These are phyloP conservation scores for Vigna mungo DNA, from an alignment of 306 rosid species.

Conservation along the genomic window DNA sequence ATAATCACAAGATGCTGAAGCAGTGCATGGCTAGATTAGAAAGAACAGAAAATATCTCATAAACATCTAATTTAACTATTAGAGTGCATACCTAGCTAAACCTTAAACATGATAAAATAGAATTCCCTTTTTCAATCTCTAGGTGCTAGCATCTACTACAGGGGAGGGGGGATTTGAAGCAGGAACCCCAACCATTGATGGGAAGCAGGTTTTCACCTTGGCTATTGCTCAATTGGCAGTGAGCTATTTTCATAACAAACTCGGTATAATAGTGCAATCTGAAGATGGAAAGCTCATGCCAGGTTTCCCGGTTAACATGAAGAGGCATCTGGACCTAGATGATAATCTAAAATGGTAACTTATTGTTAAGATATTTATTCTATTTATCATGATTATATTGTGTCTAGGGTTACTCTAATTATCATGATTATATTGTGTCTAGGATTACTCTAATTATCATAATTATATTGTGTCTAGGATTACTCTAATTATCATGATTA, in stretches of 20 bases:
- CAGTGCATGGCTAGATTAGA: not conserved
- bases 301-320: not conserved
- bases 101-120: not conserved
- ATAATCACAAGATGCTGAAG: constrained; percentile 28
- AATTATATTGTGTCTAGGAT: no score
- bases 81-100: constrained; percentile 14
- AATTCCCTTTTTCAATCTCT: not conserved
- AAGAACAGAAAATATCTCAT: constrained; percentile 15
- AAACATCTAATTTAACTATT: not conserved
- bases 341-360: not conserved
- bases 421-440: no score
- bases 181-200: not conserved
- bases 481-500: no score
- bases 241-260: not conserved
- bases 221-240: not conserved
- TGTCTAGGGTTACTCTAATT: no score
- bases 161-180: not conserved
- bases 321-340: not conserved
- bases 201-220: not conserved
- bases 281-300: not conserved
- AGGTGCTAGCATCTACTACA: constrained; percentile 24
- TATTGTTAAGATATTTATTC: no score
- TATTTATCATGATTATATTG: no score
- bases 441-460: no score
- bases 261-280: not conserved